These are phyloP conservation scores for Cardiospermum halicacabum DNA, from an alignment of 345 rosid species.

Conservation along the genomic window DNA sequence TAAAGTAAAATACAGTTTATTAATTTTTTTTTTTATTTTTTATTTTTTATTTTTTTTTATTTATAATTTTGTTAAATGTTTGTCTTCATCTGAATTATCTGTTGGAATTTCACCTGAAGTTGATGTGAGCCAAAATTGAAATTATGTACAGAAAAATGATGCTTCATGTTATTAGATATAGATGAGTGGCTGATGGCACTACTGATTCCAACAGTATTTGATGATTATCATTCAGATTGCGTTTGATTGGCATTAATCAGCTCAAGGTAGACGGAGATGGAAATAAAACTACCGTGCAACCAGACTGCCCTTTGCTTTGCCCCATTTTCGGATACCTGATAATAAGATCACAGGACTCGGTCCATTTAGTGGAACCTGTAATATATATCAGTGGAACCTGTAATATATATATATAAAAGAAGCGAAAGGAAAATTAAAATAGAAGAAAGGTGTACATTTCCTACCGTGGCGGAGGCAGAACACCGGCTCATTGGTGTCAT, in stretches of 20 bases:
- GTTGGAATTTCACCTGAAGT: conserved; percentile 2
- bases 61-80: too few relatives aligned
- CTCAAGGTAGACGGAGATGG: neutral
- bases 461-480: too few relatives aligned
- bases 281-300: neutral
- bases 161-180: neutral
- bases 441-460: too few relatives aligned
- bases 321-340: neutral
- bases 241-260: neutral
- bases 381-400: too few relatives aligned
- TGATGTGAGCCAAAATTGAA: too few relatives aligned
- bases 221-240: neutral
- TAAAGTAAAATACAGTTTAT: neutral
- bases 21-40: neutral
- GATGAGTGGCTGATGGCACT: neutral
- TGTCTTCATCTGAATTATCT: too few relatives aligned
- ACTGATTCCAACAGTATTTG: neutral
- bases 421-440: too few relatives aligned
- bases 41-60: too few relatives aligned
- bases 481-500: too few relatives aligned
- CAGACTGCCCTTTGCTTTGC: neutral
- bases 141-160: neutral
- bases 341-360: too few relatives aligned
- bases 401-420: too few relatives aligned
- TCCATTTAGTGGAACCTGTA: too few relatives aligned